Conservation (phyloP, 2,329 filamentous ascomycete genomes). For the Fusarium subglutinans region DNA sequence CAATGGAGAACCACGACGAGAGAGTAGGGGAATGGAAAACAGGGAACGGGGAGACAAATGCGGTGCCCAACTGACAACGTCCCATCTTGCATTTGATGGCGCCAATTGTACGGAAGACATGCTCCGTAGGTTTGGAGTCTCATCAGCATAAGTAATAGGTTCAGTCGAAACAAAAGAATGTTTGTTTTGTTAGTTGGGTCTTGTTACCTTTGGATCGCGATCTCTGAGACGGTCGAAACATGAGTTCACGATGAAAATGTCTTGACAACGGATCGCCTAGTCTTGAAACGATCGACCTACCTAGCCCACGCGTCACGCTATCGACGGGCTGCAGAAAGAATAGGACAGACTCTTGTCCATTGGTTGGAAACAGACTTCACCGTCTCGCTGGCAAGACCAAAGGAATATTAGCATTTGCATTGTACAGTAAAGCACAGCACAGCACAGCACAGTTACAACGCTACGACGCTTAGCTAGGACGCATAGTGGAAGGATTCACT, state of each 20-base stretch:
- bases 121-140: constrained; percentile 14
- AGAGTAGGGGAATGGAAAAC: constrained; percentile 21
- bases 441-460: not conserved
- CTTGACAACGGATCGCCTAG: constrained; percentile 26
- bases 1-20: constrained; percentile 1
- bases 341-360: constrained; percentile 1
- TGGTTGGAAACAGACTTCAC: constrained; percentile 11
- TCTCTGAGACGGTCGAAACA: constrained; percentile 21
- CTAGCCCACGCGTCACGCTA: constrained; percentile 29
- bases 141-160: not conserved
- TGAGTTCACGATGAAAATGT: constrained; percentile 21
- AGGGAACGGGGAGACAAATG: constrained; percentile 25
- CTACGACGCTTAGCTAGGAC: not conserved
- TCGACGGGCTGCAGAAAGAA: constrained; percentile 13
- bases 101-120: constrained; percentile 21
- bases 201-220: constrained; percentile 22
- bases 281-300: constrained; percentile 21
- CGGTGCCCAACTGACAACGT: constrained; percentile 5
- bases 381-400: constrained; percentile 10
- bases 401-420: not conserved
- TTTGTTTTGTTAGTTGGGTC: constrained; percentile 1
- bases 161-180: constrained; percentile 12
- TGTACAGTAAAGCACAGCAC: not conserved
- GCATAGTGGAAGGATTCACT: constrained; percentile 8
- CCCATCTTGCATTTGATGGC: constrained; percentile 8